Conservation (phyloP, 129 eudicot species). For the Oenanthe sinensis region DNA sequence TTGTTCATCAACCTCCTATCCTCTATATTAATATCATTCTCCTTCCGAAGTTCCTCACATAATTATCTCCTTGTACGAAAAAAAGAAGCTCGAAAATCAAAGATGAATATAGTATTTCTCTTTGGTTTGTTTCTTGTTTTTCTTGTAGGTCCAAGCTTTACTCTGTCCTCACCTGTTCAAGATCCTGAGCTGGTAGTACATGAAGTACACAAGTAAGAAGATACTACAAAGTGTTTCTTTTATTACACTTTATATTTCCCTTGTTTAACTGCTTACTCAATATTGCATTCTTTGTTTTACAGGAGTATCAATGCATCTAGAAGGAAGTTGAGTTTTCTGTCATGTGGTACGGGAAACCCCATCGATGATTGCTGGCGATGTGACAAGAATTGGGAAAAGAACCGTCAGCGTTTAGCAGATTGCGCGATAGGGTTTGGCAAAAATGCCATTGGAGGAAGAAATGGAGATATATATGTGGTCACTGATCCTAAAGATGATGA, state of each 20-base stretch:
- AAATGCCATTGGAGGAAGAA: slow-evolving; percentile 72
- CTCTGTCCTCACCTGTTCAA: slow-evolving; percentile 2
- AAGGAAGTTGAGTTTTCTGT: slow-evolving; percentile 2
- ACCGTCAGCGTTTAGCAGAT: slow-evolving; percentile 67
- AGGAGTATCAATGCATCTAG: slow-evolving; percentile 4
- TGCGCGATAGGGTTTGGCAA: slow-evolving; percentile 86
- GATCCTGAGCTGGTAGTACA: slow-evolving; percentile 7
- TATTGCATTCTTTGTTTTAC: background rate
- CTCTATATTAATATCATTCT: background rate
- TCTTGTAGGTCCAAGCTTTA: slow-evolving; percentile 1
- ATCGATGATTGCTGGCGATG: slow-evolving; percentile 45
- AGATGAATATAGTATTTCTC: background rate
- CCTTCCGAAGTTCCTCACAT: background rate
- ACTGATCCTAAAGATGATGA: slow-evolving; percentile 61
- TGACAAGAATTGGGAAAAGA: slow-evolving; percentile 57
- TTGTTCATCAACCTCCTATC: background rate
- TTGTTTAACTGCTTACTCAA: background rate
- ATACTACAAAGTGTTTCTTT: background rate
- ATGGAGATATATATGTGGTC: slow-evolving; percentile 68
- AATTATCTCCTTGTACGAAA: background rate
- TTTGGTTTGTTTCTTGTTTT: background rate
- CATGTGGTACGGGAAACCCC: background rate
- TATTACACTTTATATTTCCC: background rate
- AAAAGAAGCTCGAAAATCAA: background rate
- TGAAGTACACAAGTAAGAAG: background rate